Evolutionary conservation across 2,329 filamentous ascomycete species (phyloP), one percentile per base, ranked within the genome.

Genomic region (Hymenoscyphus infarciens): DNA sequence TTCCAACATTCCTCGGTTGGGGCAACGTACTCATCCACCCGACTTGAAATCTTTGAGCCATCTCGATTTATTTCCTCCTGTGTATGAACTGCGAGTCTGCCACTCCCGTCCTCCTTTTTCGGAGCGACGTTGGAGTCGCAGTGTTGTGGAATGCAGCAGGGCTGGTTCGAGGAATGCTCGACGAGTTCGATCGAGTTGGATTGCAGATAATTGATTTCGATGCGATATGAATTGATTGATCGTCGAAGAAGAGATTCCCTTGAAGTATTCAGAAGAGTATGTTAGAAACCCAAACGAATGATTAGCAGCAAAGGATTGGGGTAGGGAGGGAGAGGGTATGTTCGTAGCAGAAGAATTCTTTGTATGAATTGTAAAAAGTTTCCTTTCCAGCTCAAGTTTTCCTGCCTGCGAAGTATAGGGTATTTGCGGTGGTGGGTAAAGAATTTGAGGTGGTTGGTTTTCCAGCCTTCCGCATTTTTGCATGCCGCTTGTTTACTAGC

Each of bases 101-200:
- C 61, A 70, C 71, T 73, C 71, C 71, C 70, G 71, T 71, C 72
- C 71, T 69, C 72, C 70, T 66, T 64, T 27, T 62, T 62, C 66
- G 68, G 70, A 72, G 70, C 61, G 72, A 73, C 71, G 62, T 68
- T 63, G 71, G 71, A 71, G 71, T 66, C 66, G 25, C 22, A 69
- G 68, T 70, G 68, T 60, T 61, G 69, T 72, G 70, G 70, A 73
- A 72, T 72, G 69, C 67, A 66, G 66, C 70, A 70, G 68, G 64
- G 65, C 67, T 62, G 65, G 42, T 45, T 59, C 57, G 57, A 63
- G 55, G 63, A 69, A 65, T 65, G 63, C 60, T 49, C 33, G 33
- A 35, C 8, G 45, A n/a, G 10, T 22, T 45, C 25, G 31, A 53
- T 16, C 13, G 29, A 19, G 6, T 22, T 54, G 29, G 22, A 1